Conservation (phyloP, 202 grass and related monocot genomes). For the Brachypodium distachyon region DNA sequence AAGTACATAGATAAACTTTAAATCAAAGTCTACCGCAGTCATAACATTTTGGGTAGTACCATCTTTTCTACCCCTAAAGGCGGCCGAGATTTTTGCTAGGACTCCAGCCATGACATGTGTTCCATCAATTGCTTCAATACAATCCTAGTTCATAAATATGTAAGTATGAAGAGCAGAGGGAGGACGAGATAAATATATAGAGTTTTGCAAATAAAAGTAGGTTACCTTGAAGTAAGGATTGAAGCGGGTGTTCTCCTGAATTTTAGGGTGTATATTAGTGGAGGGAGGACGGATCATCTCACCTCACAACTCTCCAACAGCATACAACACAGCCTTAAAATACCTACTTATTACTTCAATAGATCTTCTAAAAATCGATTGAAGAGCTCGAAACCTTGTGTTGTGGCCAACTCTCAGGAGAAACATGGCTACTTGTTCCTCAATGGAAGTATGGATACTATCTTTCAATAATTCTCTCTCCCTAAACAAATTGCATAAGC, state of each 20-base stretch:
- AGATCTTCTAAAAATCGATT: no score
- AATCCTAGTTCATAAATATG: background rate
- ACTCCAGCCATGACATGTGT: background rate
- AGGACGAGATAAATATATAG: no score
- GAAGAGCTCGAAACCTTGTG: background rate
- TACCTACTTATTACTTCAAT: no score
- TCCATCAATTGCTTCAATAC: background rate
- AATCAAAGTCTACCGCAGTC: background rate
- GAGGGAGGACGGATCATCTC: no score
- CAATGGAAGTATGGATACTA: background rate
- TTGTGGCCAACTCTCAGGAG: background rate
- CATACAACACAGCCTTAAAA: no score
- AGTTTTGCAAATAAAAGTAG: background rate
- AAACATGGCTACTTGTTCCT: background rate
- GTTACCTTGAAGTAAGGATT: background rate
- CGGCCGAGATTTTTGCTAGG: background rate
- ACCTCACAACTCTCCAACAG: no score
- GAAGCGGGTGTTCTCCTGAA: background rate
- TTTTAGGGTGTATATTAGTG: background rate
- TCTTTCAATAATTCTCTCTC: background rate
- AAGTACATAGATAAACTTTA: background rate
- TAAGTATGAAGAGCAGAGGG: no score
- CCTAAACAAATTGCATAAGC: background rate
- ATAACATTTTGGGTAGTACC: background rate
- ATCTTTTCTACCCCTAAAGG: background rate